Conservation (phyloP, 139 green algal species). For the Coelastrella sp. region DNA sequence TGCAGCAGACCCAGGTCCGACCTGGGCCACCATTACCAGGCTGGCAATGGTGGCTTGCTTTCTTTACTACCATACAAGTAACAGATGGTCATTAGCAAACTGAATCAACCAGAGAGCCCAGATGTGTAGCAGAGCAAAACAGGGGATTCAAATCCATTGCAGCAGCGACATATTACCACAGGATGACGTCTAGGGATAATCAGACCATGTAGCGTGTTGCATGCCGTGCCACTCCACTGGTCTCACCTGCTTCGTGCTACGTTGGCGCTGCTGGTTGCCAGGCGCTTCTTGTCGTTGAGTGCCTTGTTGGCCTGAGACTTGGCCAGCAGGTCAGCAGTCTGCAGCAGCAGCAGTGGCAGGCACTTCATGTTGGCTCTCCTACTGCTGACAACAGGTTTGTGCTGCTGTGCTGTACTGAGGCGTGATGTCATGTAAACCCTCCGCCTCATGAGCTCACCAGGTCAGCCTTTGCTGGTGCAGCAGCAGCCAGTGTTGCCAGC, state of each 20-base stretch:
- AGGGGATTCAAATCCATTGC: not conserved
- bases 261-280: constrained; percentile 72
- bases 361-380: not conserved
- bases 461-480: constrained; percentile 34
- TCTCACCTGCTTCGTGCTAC: constrained; percentile 58
- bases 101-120: no score
- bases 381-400: not conserved
- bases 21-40: no score
- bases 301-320: constrained; percentile 68
- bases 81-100: no score
- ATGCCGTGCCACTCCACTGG: not conserved
- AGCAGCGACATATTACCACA: not conserved
- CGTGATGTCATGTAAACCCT: not conserved
- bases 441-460: not conserved
- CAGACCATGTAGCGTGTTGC: not conserved
- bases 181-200: not conserved
- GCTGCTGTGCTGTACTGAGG: not conserved
- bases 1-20: no score
- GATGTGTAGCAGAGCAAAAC: no score
- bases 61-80: no score
- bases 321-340: constrained; percentile 61
- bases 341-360: not conserved
- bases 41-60: no score
- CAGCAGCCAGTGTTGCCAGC: constrained; percentile 25
- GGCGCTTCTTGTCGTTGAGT: constrained; percentile 78